Conservation (phyloP, 2,329 filamentous ascomycete species). For the Cercospora nicotianae region DNA sequence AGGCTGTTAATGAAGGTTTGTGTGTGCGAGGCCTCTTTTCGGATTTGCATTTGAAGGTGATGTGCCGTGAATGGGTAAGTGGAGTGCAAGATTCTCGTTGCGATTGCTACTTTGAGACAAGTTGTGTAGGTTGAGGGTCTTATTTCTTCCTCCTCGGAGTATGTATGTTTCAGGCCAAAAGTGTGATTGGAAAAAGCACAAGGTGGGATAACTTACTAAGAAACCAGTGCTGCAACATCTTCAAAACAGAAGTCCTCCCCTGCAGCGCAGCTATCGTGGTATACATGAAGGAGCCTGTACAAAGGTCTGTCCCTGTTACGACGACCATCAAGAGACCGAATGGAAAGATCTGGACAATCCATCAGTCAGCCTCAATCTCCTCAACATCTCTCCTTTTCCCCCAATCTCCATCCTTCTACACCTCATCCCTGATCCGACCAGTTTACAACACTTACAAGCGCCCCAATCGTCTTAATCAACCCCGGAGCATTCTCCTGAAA, state of each 20-base stretch:
- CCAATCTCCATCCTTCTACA: too few relatives aligned
- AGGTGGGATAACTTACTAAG: conserved; percentile 17
- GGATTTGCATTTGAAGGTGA: not conserved
- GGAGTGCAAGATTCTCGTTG: not conserved
- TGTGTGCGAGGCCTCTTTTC: not conserved
- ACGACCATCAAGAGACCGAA: conserved; percentile 38
- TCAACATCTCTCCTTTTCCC: too few relatives aligned
- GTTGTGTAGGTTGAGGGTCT: too few relatives aligned
- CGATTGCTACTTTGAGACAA: not conserved
- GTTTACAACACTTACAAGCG: conserved; percentile 15
- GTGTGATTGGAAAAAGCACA: too few relatives aligned
- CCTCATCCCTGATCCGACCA: too few relatives aligned
- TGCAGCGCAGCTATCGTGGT: conserved; percentile 49
- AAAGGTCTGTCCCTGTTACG: conserved; percentile 39
- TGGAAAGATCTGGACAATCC: conserved; percentile 34
- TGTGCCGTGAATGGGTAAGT: not conserved
- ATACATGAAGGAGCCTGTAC: conserved; percentile 40
- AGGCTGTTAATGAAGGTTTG: not conserved
- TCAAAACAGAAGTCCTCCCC: conserved; percentile 35
- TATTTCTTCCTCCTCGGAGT: too few relatives aligned
- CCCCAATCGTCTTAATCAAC: conserved; percentile 36
- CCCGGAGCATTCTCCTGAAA: conserved; percentile 39
- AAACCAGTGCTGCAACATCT: conserved; percentile 34
- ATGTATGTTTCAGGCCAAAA: too few relatives aligned
- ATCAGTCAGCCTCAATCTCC: not conserved